A percentile compares a stretch with the other conserved stretches of the same genome.
phyloP scores from a whole-genome alignment of 2,329 filamentous ascomycete genomes.

The Fusarium foetens region DNA sequence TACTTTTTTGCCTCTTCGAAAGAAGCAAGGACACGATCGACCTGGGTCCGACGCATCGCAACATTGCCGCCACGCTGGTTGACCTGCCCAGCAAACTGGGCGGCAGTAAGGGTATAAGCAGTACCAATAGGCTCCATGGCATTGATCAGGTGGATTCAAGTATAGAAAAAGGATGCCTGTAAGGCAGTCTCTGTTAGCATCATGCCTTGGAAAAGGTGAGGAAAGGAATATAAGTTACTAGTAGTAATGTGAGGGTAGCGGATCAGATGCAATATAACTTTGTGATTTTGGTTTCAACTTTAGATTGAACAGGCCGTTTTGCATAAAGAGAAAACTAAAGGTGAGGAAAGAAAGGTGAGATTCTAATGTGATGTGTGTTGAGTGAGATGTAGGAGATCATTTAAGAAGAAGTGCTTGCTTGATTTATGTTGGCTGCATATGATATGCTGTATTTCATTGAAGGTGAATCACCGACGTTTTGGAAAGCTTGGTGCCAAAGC shows the following conservation, averaged over 20 bases:
- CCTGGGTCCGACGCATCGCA: neutral
- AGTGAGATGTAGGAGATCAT: no score
- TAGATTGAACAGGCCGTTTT: neutral
- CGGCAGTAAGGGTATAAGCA: neutral
- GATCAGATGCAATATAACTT: neutral
- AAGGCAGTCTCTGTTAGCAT: rapidly evolving
- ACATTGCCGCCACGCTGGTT: neutral
- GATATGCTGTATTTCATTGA: rapidly evolving
- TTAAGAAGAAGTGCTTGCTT: no score
- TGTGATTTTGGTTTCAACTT: neutral
- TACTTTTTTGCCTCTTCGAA: neutral
- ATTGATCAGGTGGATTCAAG: neutral
- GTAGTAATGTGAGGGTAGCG: rapidly evolving
- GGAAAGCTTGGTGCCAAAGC: rapidly evolving
- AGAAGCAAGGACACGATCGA: rapidly evolving
- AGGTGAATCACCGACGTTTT: neutral
- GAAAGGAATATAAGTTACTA: neutral
- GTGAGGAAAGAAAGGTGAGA: neutral
- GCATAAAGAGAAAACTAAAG: neutral
- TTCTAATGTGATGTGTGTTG: neutral
- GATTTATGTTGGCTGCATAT: neutral
- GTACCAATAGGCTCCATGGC: neutral
- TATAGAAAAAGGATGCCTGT: neutral
- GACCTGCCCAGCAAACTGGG: neutral
- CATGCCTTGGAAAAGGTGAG: rapidly evolving